Evolutionary conservation across 768 basidiomycete genomes (phyloP).

Genomic region (Boletus insuetus): DNA sequence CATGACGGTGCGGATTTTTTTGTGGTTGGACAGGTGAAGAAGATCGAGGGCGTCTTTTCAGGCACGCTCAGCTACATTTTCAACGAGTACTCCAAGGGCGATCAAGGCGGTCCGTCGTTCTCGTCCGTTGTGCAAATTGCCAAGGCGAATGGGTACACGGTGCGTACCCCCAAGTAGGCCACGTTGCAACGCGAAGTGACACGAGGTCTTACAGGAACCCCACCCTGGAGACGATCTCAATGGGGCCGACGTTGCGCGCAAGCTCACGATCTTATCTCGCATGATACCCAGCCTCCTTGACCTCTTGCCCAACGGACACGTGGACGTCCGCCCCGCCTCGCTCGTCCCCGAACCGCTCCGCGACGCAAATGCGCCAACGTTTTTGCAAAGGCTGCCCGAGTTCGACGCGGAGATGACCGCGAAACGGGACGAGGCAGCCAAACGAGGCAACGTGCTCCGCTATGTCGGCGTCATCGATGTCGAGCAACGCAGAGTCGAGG

Average conservation of each 20-base stretch:
- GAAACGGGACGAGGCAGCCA: constrained; percentile 73
- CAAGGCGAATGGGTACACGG: constrained; percentile 93
- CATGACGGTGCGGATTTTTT: background rate
- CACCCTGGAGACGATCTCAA: constrained; percentile 97
- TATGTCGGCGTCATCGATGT: constrained; percentile 96
- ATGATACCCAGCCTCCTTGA: constrained; percentile 54
- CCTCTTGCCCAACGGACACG: constrained; percentile 71
- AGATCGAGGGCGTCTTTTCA: constrained; percentile 97
- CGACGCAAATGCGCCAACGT: constrained; percentile 76
- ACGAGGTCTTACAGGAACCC: constrained; percentile 70
- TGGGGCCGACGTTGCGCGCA: constrained; percentile 95
- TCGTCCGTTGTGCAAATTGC: constrained; percentile 88
- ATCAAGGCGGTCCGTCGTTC: constrained; percentile 69
- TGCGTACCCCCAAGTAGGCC: constrained; percentile 31
- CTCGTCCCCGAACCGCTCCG: constrained; percentile 80
- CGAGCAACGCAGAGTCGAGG: constrained; percentile 61
- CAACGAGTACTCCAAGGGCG: constrained; percentile 85
- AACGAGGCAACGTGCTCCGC: constrained; percentile 80
- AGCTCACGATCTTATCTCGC: constrained; percentile 92
- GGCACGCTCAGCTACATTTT: constrained; percentile 99
- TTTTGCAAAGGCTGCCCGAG: constrained; percentile 73
- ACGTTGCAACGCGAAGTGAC: background rate
- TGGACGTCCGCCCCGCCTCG: constrained; percentile 76
- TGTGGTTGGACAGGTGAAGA: constrained; percentile 52
- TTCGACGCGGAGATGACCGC: constrained; percentile 79